phyloP scores from a whole-genome alignment of 441 rosid species.

The Erysimum cheiri region DNA sequence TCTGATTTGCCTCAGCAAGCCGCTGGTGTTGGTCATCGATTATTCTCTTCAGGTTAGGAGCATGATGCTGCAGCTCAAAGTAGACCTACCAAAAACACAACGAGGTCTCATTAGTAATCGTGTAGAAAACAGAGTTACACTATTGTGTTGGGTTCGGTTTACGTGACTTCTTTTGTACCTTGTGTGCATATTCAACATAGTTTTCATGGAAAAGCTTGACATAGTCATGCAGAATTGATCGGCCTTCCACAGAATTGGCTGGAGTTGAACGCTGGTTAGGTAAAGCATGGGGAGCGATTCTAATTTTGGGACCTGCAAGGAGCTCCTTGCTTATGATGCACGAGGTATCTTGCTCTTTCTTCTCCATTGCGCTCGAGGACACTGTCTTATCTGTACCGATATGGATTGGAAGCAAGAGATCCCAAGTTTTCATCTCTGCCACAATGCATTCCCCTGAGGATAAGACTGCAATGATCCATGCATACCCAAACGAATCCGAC shows the following conservation, averaged over 20 bases:
- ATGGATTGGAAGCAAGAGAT: slow-evolving; percentile 74
- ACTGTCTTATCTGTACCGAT: slow-evolving; percentile 52
- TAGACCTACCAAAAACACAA: slow-evolving; percentile 57
- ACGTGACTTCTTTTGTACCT: slow-evolving; percentile 57
- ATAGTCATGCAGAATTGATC: slow-evolving; percentile 84
- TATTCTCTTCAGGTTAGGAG: slow-evolving; percentile 82
- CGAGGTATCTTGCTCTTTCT: slow-evolving; percentile 56
- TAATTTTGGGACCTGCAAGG: slow-evolving; percentile 79
- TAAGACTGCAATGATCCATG: slow-evolving; percentile 82
- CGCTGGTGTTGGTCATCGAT: slow-evolving; percentile 78
- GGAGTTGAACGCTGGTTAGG: slow-evolving; percentile 75
- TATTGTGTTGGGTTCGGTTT: slow-evolving; percentile 1
- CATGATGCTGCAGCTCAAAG: slow-evolving; percentile 92
- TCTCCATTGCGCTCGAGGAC: slow-evolving; percentile 43
- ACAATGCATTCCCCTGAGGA: slow-evolving; percentile 77
- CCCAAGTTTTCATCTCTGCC: slow-evolving; percentile 86
- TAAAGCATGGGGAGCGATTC: slow-evolving; percentile 77
- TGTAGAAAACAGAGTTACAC: slow-evolving; percentile 3
- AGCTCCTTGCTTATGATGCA: slow-evolving; percentile 90
- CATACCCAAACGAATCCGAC: slow-evolving; percentile 87
- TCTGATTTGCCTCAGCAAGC: slow-evolving; percentile 62
- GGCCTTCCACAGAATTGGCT: slow-evolving; percentile 94
- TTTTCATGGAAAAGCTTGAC: slow-evolving; percentile 93
- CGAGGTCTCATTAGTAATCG: slow-evolving; percentile 11
- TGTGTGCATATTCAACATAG: slow-evolving; percentile 95